Conservation (phyloP, 805 yeast species). For the Ogataea henricii region DNA sequence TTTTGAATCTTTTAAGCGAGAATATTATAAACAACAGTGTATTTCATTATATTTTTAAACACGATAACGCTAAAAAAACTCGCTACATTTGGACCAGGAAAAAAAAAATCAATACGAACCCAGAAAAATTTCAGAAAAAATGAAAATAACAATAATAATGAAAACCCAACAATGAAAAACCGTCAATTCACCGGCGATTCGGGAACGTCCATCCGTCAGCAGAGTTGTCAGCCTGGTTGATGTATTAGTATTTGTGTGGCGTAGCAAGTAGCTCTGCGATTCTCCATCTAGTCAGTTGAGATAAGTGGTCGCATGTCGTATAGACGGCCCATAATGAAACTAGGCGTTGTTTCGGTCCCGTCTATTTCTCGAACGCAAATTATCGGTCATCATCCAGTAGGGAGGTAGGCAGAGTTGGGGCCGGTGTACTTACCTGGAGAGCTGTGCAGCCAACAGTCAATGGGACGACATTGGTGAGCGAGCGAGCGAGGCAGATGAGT, state of each 20-base stretch:
- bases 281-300: constrained; percentile 1
- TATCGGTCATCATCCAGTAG: constrained; percentile 32
- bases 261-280: neutral
- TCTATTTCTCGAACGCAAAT: constrained; percentile 40
- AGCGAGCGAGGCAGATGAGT: too few relatives aligned
- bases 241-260: constrained; percentile 6
- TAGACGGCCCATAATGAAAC: constrained; percentile 30
- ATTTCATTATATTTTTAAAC: neutral
- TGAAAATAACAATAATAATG: neutral
- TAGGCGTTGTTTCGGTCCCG: constrained; percentile 35
- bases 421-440: neutral
- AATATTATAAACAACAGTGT: neutral
- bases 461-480: too few relatives aligned
- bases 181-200: constrained; percentile 1
- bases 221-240: too few relatives aligned
- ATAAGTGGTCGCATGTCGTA: constrained; percentile 38
- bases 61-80: neutral
- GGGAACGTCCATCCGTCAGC: neutral
- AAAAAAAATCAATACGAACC: too few relatives aligned
- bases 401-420: too few relatives aligned
- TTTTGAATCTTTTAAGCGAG: neutral
- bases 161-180: neutral
- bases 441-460: too few relatives aligned
- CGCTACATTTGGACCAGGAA: too few relatives aligned
- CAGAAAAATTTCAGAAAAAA: too few relatives aligned